A percentile compares a stretch with the other conserved stretches of the same genome.
phyloP scores from a whole-genome alignment of 352 stramenopile species.

The Phytophthora tubulina region DNA sequence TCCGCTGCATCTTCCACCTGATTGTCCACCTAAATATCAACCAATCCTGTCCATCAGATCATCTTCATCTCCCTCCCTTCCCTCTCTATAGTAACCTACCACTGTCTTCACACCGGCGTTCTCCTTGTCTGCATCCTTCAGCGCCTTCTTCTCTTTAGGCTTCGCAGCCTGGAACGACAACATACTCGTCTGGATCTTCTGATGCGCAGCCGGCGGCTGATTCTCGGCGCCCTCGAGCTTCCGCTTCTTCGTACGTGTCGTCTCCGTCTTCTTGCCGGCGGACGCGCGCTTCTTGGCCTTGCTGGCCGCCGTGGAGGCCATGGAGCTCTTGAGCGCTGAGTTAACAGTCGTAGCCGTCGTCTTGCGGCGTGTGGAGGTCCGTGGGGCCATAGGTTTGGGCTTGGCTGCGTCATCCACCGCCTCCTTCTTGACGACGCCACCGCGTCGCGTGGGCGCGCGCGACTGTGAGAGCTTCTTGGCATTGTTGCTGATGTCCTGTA shows the following conservation, averaged over 20 bases:
- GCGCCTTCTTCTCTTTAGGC: conserved; percentile 15
- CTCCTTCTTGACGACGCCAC: conserved; percentile 39
- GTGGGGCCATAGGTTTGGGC: conserved; percentile 9
- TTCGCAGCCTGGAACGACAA: conserved; percentile 65
- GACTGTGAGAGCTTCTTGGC: conserved; percentile 46
- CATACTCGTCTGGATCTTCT: conserved; percentile 79
- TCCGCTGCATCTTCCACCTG: conserved; percentile 11
- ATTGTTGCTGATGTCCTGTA: conserved; percentile 88
- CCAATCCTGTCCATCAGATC: conserved; percentile 2
- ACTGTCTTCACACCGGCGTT: conserved; percentile 22
- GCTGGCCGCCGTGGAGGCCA: conserved; percentile 23
- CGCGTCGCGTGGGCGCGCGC: conserved; percentile 2
- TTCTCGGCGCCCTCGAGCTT: conserved; percentile 56
- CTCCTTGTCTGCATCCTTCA: conserved; percentile 18
- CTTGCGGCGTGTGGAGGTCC: conserved; percentile 25
- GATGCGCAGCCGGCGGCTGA: conserved; percentile 28
- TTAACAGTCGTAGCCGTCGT: conserved; percentile 36
- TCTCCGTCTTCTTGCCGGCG: conserved; percentile 43
- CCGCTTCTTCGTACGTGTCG: conserved; percentile 49
- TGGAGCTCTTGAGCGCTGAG: conserved; percentile 37
- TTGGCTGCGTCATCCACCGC: background rate
- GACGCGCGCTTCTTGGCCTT: conserved; percentile 43
- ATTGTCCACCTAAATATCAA: conserved; percentile 21
- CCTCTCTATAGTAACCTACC: conserved; percentile 21
- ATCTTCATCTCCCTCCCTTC: conserved; percentile 4